phyloP scores from a whole-genome alignment of 768 basidiomycete genomes.

The Macrocybe gigantea region DNA sequence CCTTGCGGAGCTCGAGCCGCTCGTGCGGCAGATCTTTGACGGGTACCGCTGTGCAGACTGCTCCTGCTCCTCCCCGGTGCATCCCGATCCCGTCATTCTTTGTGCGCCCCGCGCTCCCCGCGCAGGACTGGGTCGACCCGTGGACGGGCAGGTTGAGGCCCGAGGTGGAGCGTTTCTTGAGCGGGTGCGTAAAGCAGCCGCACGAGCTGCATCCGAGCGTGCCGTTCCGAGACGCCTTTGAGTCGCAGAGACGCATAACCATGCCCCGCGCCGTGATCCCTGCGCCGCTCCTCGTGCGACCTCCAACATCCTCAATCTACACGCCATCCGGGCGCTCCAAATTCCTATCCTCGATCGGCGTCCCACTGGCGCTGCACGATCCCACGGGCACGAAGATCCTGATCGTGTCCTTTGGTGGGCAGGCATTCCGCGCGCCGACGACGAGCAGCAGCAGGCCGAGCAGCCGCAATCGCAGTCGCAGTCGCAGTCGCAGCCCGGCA shows the following conservation, averaged over 20 bases:
- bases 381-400: slow-evolving; percentile 50
- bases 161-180: slow-evolving; percentile 38
- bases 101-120: slow-evolving; percentile 45
- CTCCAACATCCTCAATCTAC: slow-evolving; percentile 43
- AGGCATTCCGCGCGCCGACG: slow-evolving; percentile 57
- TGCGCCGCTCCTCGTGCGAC: slow-evolving; percentile 69
- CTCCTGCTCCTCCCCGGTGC: slow-evolving; percentile 60
- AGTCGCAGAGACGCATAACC: slow-evolving; percentile 11
- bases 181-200: slow-evolving; percentile 17
- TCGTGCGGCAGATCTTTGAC: slow-evolving; percentile 56
- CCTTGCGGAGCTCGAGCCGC: slow-evolving; percentile 40
- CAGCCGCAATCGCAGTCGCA: slow-evolving; percentile 15
- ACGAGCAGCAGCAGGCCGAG: slow-evolving; percentile 28
- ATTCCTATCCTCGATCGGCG: slow-evolving; percentile 53
- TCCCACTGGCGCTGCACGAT: slow-evolving; percentile 48
- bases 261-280: slow-evolving; percentile 32
- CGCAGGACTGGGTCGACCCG: slow-evolving; percentile 57
- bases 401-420: slow-evolving; percentile 78
- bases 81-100: slow-evolving; percentile 77
- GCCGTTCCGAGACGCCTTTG: slow-evolving; percentile 23
- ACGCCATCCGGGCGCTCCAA: slow-evolving; percentile 44
- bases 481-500: slow-evolving; percentile 3
- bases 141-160: slow-evolving; percentile 37
- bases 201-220: slow-evolving; percentile 35
- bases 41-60: slow-evolving; percentile 72